A percentile compares a stretch with the other conserved stretches of the same genome.
Evolutionary conservation across 306 rosid genomes (phyloP).

Genomic region (Quercus wislizeni): DNA sequence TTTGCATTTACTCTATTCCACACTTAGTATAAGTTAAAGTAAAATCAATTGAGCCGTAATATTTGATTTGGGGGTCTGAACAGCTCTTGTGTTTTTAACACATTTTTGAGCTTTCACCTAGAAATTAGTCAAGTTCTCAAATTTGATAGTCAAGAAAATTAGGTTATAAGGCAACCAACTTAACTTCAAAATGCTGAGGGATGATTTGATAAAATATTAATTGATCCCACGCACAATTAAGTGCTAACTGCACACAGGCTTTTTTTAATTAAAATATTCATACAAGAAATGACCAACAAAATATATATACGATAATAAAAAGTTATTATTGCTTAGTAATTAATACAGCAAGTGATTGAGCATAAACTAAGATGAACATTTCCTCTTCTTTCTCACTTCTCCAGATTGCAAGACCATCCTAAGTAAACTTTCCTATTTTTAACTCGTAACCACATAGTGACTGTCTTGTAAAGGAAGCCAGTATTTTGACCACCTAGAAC

Average conservation of each 20-base stretch:
- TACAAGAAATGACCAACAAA: neutral
- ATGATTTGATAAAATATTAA: conserved; percentile 12
- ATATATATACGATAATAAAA: neutral
- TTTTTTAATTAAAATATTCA: neutral
- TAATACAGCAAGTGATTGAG: neutral
- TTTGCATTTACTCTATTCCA: no score
- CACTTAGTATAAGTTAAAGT: no score
- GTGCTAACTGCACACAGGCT: neutral
- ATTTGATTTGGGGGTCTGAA: no score
- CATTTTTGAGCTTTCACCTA: conserved; percentile 30
- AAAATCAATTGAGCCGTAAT: no score
- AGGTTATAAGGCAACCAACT: neutral
- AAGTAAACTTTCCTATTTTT: neutral
- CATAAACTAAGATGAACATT: neutral
- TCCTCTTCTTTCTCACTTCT: neutral
- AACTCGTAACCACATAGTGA: no score
- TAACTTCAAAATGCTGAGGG: neutral
- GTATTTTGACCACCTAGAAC: no score
- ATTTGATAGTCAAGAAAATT: conserved; percentile 12
- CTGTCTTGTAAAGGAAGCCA: no score
- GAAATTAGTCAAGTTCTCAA: conserved; percentile 19
- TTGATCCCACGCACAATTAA: neutral
- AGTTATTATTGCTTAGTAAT: neutral
- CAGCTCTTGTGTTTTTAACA: no score
- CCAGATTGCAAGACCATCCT: neutral